Base-by-base conservation (phyloP, 805 yeast genomes). In the Kurtzmaniella fragi region DNA sequence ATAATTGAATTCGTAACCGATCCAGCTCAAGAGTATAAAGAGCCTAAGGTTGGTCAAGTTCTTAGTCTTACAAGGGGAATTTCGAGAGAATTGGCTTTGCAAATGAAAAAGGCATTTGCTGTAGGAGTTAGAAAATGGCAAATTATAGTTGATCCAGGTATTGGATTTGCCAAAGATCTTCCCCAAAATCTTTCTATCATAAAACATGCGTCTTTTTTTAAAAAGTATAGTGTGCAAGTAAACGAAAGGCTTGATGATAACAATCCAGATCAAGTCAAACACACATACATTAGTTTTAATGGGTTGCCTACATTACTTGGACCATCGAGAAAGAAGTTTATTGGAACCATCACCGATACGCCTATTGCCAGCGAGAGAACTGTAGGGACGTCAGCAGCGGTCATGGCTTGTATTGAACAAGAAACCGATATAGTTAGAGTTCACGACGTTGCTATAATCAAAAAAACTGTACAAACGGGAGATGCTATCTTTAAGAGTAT, bases 151-250 rank as follows among this genome's bases (percentile, higher is more conserved):
- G 99, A 93, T 56, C 99, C 99, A 0, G 99, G 99, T 2, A 62
- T 93, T 31, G 99, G 99, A 2, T 93, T 93, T 61, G 97, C 98
- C n/a, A 93, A 93, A 57, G 73, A 71, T 38, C 50, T 73, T n/a
- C 47, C 56, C 6, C 95, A 90, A 53, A 91, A 90, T 57, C 47
- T 90, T 26, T 71, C 71, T 16, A 50, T 88, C 1, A 70, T 93
- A 23, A 73, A 78, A 43, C 69, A 77, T 70, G 43, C 75, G 61
- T 35, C 49, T 44, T 25, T 58, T 67, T 50, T 69, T 51, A 81
- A 81, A 53, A 59, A 64, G 25, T 82, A 79, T 49, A 63, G 78
- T 1, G 49, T 52, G 6, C 39, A 49, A 25, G 38, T 46, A 7
- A 50, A 53, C 17, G 41, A 49, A 32, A 23, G 34, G 10, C 37